A percentile compares a stretch with the other conserved stretches of the same genome.
Conservation (phyloP, 495 filamentous ascomycete genomes). For the Penicillium cinerascens region DNA sequence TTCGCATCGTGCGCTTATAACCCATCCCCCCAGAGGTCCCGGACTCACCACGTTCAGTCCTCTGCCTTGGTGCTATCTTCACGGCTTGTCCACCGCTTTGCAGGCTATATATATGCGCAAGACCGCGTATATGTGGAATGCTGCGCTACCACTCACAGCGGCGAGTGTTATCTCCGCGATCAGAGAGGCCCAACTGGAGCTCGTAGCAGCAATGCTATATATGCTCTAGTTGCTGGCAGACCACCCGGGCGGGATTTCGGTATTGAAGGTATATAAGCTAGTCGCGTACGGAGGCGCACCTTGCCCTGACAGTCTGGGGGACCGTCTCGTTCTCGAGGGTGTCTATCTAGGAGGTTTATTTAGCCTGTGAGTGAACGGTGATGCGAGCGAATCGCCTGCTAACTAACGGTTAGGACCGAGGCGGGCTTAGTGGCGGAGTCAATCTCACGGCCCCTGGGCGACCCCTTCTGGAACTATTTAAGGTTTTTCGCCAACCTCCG, state of each 20-base stretch:
- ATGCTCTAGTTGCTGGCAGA: constrained; percentile 53
- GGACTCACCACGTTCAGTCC: constrained; percentile 50
- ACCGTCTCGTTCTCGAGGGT: constrained; percentile 45
- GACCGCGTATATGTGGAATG: constrained; percentile 48
- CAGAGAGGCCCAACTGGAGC: constrained; percentile 43
- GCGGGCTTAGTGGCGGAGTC: constrained; percentile 51
- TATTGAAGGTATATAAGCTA: constrained; percentile 40
- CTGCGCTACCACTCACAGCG: constrained; percentile 51
- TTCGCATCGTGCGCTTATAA: constrained; percentile 41
- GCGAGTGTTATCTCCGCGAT: constrained; percentile 43
- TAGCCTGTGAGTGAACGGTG: constrained; percentile 44
- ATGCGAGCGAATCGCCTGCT: background rate
- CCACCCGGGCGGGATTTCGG: constrained; percentile 42
- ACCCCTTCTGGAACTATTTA: constrained; percentile 55
- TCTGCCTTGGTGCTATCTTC: constrained; percentile 54
- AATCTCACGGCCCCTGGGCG: constrained; percentile 40
- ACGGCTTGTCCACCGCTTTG: constrained; percentile 43
- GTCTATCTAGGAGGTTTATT: constrained; percentile 49
- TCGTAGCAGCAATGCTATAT: constrained; percentile 55
- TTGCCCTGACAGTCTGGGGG: constrained; percentile 56
- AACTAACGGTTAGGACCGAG: constrained; percentile 43
- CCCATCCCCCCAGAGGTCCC: constrained; percentile 27
- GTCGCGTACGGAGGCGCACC: constrained; percentile 52
- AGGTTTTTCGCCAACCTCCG: constrained; percentile 43
- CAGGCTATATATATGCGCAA: constrained; percentile 51